Base-by-base conservation (phyloP, 306 rosid genomes). In the Begonia fuchsioides region DNA sequence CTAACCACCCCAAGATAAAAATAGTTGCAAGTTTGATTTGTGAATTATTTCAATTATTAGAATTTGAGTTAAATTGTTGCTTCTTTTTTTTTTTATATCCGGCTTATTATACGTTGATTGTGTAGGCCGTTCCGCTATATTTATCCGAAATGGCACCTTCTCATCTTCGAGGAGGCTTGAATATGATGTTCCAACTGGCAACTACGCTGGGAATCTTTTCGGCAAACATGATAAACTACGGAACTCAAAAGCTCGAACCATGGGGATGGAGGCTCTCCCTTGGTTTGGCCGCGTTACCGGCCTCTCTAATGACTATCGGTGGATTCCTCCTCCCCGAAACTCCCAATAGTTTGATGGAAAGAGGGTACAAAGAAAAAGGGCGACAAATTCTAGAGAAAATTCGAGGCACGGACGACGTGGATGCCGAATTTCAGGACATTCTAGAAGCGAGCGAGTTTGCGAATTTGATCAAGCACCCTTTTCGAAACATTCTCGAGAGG, bases 221-320 rank as follows among this genome's bases (percentile, higher is more conserved):
- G 38, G 96, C 94, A 14, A 88, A 88, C 68, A 88, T 88, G 95
- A 60, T 83, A 47, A 88, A 83, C 62, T 88, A 20, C 51, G 96
- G 93, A 54, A 88, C 96, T 38, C 85, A 76, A 63, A 78, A 67
- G 66, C 75, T 83, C 12, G 66, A 44, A 18, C 77, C 80, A 12
- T 83, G 95, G 96, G 96, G 96, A 8, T 88, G 96, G 96, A 76
- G 95, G 58, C 76, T 88, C 56, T 88, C 96, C 35, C 56, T 88
- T 1, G 94, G 94, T 46, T 68, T 88, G 76, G 96, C 96, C 52
- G 61, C 80, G 48, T 17, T 65, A 13, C 94, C 93, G 14, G 96
- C 96, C 17, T 18, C 63, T 5, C 14, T 74, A 50, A 88, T 88
- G 96, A 83, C 83, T 1, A 51, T 83, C 2, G 94, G 96, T 56